Base-by-base conservation (phyloP, 225 moss, liverwort and hornwort species). In the Straminergon stramineum region DNA sequence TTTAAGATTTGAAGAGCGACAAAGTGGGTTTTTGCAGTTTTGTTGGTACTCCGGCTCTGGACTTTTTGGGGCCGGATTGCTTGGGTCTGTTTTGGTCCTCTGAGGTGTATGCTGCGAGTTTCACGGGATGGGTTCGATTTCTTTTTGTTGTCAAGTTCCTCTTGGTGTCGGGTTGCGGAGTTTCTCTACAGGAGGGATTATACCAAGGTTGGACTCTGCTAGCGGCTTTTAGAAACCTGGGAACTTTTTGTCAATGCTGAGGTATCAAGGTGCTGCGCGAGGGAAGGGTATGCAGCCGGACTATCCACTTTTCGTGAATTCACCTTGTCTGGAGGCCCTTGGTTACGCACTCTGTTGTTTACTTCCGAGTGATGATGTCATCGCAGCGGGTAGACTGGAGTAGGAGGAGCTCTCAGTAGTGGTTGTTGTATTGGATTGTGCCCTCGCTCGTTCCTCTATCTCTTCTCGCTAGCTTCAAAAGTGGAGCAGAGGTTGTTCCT, bases 81-180 rank as follows among this genome's bases (percentile, higher is more conserved):
- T 21, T 28, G 11, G 22, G 51, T 48, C 34, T 68, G 73, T 88
- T 63, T 52, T 20, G 69, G 22, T 70, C 65, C 13, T 31, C 32
- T 31, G 6, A 74, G 79, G 13, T 63, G 17, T 28, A 20, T 64
- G 69, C 32, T 60, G 63, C 39, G 63, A 76, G 62, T 45, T 51
- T 31, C 28, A 67, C 21, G 75, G 62, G n/a, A 34, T 48, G 19
- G 17, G 75, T 71, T 55, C 66, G 53, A 22, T 67, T 35, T 30
- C 81, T 67, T 81, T 61, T 52, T 75, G 73, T 79, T 83, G 74
- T 67, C 73, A 67, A 67, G 66, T 73, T 82, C 83, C 89, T 88
- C 82, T 71, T 90, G 67, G 61, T 89, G 51, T 79, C 79, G 84
- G 85, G 87, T 89, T 91, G 76, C 70, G 87, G 91, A 81, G 69